Conservation (phyloP, 176 grass and related monocot species). For the Themeda triandra region DNA sequence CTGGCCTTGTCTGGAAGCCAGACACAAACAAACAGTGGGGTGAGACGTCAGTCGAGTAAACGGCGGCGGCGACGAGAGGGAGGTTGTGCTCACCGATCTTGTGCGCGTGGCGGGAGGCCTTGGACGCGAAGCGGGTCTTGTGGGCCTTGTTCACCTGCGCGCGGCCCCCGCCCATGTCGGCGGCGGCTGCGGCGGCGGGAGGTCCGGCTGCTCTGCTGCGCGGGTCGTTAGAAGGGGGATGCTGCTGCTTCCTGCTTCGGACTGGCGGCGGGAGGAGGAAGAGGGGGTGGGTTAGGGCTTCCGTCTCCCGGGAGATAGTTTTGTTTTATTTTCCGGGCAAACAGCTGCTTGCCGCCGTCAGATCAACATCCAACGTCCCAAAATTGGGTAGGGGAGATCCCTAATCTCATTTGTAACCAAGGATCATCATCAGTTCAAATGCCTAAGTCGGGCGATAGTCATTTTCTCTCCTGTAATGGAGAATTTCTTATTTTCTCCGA, state of each 20-base stretch:
- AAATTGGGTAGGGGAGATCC: background rate
- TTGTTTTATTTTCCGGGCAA: background rate
- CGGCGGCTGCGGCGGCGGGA: background rate
- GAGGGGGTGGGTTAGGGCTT: background rate
- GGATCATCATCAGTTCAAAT: too few species aligned
- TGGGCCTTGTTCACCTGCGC: conserved; percentile 93
- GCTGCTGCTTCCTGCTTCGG: too few species aligned
- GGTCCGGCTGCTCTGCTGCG: conserved; percentile 6
- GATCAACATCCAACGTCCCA: background rate
- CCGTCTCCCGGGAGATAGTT: background rate
- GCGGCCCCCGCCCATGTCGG: conserved; percentile 54
- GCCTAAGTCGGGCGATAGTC: too few species aligned
- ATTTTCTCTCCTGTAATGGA: too few species aligned
- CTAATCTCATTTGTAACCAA: too few species aligned
- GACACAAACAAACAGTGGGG: background rate
- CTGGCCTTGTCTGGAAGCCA: conserved; percentile 54
- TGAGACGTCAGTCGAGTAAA: background rate
- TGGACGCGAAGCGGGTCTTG: conserved; percentile 87
- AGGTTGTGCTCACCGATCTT: conserved; percentile 27
- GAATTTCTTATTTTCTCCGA: too few species aligned
- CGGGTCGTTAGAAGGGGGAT: background rate
- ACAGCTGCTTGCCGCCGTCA: background rate
- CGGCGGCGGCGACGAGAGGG: background rate
- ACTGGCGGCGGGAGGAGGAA: background rate
- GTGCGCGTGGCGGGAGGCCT: conserved; percentile 79